Evolutionary conservation across 1,139 yeast genomes (phyloP).

Genomic region (Lodderomyces pseudojiufengensis): DNA sequence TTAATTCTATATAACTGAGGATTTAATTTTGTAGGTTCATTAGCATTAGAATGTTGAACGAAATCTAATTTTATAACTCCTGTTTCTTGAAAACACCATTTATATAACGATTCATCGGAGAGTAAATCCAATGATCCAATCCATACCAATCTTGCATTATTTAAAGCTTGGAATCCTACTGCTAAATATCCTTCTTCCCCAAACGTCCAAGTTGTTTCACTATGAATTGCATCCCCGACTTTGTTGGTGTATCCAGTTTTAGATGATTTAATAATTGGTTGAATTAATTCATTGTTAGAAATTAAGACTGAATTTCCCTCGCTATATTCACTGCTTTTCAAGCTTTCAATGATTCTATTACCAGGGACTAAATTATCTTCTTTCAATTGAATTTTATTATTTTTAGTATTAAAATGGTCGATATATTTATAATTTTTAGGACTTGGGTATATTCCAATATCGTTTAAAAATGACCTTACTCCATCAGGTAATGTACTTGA

Average conservation of each 20-base stretch:
- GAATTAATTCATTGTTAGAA: conserved; percentile 52
- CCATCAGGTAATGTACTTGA: conserved; percentile 53
- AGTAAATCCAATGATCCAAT: conserved; percentile 63
- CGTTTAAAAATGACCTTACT: conserved; percentile 63
- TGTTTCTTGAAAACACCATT: conserved; percentile 76
- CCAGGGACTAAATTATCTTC: conserved; percentile 22
- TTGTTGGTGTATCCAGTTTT: conserved; percentile 60
- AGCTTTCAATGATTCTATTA: conserved; percentile 20
- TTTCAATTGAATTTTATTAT: conserved; percentile 24
- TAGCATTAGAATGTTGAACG: conserved; percentile 51
- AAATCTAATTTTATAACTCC: conserved; percentile 58
- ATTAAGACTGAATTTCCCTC: conserved; percentile 42
- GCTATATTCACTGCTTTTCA: conserved; percentile 25
- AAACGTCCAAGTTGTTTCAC: conserved; percentile 66
- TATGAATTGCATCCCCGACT: conserved; percentile 31
- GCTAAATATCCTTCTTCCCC: conserved; percentile 78
- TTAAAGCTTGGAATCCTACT: conserved; percentile 79
- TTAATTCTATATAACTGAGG: conserved; percentile 63
- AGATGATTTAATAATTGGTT: conserved; percentile 72
- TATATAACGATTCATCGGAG: conserved; percentile 45
- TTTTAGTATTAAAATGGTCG: conserved; percentile 55
- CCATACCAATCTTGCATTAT: conserved; percentile 81
- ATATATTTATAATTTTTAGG: conserved; percentile 66
- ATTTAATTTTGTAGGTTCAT: conserved; percentile 35
- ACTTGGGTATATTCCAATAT: conserved; percentile 80